A percentile compares a stretch with the other conserved stretches of the same genome.
Conservation (phyloP, 2,329 filamentous ascomycete species). For the Pestalotiopsis sp. region DNA sequence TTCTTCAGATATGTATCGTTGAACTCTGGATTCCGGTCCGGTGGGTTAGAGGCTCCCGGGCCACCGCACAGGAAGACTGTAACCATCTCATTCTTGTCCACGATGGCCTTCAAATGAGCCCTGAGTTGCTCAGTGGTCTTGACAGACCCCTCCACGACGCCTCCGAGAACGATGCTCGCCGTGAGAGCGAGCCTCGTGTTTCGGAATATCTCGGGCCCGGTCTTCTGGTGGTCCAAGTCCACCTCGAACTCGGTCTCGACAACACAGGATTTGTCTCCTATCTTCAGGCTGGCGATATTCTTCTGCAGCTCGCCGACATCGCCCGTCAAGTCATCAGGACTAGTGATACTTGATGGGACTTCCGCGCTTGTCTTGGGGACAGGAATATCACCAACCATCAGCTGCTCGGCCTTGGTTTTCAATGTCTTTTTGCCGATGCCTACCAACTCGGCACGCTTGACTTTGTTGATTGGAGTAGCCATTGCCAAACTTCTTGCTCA, state of each 20-base stretch:
- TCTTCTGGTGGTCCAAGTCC: not conserved
- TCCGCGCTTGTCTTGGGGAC: too few relatives aligned
- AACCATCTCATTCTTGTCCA: not conserved
- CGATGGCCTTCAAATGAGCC: not conserved
- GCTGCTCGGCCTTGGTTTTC: too few relatives aligned
- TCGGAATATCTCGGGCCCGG: not conserved
- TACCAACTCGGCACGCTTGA: not conserved
- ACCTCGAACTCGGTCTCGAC: not conserved
- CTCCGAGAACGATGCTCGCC: not conserved
- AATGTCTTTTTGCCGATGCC: not conserved
- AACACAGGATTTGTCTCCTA: not conserved
- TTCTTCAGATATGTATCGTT: constrained; percentile 63
- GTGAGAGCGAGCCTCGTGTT: not conserved
- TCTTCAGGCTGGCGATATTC: too few relatives aligned
- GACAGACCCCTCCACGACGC: not conserved
- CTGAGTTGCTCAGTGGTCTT: not conserved
- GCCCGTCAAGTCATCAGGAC: too few relatives aligned
- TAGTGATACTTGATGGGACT: too few relatives aligned
- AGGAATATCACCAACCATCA: too few relatives aligned
- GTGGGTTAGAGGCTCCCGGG: constrained; percentile 58
- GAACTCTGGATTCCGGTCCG: constrained; percentile 35
- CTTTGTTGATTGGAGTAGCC: not conserved
- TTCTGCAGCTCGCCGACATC: too few relatives aligned
- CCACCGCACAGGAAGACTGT: constrained; percentile 68
- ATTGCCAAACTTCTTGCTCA: not conserved